phyloP scores from a whole-genome alignment of 106 monocot genomes.

The Platanthera zijinensis region DNA sequence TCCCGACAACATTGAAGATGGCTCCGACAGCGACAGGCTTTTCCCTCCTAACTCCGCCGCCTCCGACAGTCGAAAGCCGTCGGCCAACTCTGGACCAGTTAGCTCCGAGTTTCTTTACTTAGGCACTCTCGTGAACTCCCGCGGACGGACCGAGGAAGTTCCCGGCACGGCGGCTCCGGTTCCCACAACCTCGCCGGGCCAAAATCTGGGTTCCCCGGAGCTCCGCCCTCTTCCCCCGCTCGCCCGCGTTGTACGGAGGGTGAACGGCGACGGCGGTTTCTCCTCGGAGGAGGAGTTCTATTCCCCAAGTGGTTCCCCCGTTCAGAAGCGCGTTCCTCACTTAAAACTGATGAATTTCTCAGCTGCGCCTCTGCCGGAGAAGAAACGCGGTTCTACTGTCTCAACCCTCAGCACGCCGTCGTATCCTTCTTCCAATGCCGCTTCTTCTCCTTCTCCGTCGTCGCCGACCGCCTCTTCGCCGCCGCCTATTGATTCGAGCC shows the following conservation, averaged over 20 bases:
- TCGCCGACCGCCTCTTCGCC: conserved; percentile 16
- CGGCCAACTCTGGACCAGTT: conserved; percentile 5
- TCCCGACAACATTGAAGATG: neutral
- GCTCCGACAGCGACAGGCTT: conserved; percentile 31
- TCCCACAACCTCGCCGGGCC: conserved; percentile 2
- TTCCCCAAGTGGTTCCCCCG: conserved; percentile 38
- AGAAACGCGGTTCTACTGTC: conserved; percentile 10
- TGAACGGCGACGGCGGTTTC: conserved; percentile 12
- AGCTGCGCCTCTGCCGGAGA: neutral
- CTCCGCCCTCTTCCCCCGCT: conserved; percentile 78
- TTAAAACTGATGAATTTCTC: neutral
- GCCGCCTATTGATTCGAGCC: conserved; percentile 18
- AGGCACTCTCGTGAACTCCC: conserved; percentile 41
- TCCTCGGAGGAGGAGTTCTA: conserved; percentile 60
- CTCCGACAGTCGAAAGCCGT: conserved; percentile 10
- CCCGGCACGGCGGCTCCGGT: neutral
- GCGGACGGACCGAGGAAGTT: neutral
- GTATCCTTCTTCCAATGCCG: conserved; percentile 27
- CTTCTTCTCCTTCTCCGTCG: conserved; percentile 15
- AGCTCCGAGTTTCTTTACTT: conserved; percentile 51
- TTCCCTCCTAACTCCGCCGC: conserved; percentile 25
- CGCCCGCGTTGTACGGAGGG: conserved; percentile 11
- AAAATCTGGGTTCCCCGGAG: conserved; percentile 54
- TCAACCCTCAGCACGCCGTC: conserved; percentile 25
- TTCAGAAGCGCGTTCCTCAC: conserved; percentile 9